Percentiles rank a stretch among this genome's conserved stretches.
Evolutionary conservation across 768 basidiomycete species (phyloP).

Genomic region (Tricholoma flavovirens): DNA sequence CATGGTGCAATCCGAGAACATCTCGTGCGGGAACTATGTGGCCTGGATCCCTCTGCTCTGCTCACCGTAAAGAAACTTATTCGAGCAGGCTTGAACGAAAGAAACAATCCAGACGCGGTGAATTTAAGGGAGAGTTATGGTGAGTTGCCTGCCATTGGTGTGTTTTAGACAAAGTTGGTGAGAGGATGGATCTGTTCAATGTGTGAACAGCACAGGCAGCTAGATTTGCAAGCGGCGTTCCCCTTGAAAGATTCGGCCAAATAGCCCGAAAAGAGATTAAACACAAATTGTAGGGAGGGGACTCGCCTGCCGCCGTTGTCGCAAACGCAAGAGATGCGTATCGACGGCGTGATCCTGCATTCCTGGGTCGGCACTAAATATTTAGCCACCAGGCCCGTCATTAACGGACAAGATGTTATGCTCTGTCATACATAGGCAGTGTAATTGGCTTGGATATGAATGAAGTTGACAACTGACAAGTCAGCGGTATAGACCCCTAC

Average conservation of each 20-base stretch:
- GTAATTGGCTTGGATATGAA: no score
- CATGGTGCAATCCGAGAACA: constrained; percentile 44
- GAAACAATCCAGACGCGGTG: constrained; percentile 56
- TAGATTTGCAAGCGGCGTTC: constrained; percentile 56
- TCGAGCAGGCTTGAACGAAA: constrained; percentile 49
- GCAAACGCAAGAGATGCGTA: no score
- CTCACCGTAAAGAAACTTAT: constrained; percentile 52
- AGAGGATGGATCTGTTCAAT: background rate
- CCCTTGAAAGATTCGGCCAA: constrained; percentile 44
- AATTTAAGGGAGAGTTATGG: constrained; percentile 66
- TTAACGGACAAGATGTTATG: no score
- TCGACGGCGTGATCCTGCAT: no score
- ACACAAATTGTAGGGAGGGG: constrained; percentile 47
- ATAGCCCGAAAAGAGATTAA: constrained; percentile 60
- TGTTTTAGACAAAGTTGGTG: background rate
- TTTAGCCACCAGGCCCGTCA: no score
- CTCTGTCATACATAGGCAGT: no score
- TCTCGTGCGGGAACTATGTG: constrained; percentile 27
- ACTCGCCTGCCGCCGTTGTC: no score
- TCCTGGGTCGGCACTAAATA: no score
- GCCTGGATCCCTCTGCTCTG: constrained; percentile 43
- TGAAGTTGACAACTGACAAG: no score
- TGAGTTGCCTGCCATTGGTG: constrained; percentile 15
- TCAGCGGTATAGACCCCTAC: no score
- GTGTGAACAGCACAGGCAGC: constrained; percentile 49